phyloP scores from a whole-genome alignment of 306 rosid genomes.

The Heteromeles arbutifolia region DNA sequence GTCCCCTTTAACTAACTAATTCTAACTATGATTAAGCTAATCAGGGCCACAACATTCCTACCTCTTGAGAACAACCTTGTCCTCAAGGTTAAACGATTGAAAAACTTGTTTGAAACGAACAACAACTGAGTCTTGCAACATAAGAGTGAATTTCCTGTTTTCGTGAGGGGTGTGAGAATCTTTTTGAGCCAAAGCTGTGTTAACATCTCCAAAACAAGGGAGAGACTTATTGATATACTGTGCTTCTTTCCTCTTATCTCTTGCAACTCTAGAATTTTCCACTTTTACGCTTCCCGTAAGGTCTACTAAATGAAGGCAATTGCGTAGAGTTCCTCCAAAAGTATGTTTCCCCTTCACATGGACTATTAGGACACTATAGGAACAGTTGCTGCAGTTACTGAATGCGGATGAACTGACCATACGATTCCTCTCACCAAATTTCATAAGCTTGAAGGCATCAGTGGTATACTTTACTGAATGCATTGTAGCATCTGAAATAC shows the following conservation, averaged over 20 bases:
- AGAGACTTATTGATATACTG: conserved; percentile 83
- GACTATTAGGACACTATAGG: conserved; percentile 86
- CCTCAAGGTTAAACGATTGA: too few relatives aligned
- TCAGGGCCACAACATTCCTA: too few relatives aligned
- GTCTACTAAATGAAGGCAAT: conserved; percentile 87
- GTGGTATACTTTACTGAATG: conserved; percentile 58
- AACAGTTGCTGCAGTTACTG: conserved; percentile 78
- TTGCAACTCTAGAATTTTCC: conserved; percentile 82
- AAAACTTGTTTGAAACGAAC: too few relatives aligned
- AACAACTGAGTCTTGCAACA: conserved; percentile 57
- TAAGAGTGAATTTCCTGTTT: conserved; percentile 94
- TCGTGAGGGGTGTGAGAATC: conserved; percentile 87
- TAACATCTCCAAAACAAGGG: conserved; percentile 93
- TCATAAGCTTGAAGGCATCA: conserved; percentile 73
- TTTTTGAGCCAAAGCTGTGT: conserved; percentile 87
- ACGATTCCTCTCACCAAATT: conserved; percentile 72
- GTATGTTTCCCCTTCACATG: conserved; percentile 78
- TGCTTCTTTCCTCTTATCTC: conserved; percentile 89
- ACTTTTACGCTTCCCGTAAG: conserved; percentile 94
- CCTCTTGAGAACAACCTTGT: too few relatives aligned
- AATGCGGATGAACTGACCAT: conserved; percentile 73
- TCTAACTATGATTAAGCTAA: too few relatives aligned
- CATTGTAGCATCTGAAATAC: conserved; percentile 75
- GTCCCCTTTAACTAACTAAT: too few relatives aligned
- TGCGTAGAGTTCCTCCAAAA: conserved; percentile 51